Evolutionary conservation across 306 rosid species (phyloP).

Genomic region (Gleditsia sinensis): DNA sequence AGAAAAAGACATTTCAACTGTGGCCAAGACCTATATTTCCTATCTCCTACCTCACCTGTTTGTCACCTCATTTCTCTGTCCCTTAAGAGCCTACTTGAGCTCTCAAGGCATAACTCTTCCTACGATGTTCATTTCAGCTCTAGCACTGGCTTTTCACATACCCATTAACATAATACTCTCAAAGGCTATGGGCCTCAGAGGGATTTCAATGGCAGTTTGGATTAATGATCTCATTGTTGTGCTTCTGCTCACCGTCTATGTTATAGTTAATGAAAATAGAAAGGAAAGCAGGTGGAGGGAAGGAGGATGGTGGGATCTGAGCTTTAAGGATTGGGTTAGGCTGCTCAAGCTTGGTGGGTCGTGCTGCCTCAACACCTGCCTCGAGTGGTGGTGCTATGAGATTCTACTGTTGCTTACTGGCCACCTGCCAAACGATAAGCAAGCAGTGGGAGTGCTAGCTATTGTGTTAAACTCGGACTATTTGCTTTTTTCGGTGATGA

Average conservation of each 20-base stretch:
- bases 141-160: slow-evolving; percentile 66
- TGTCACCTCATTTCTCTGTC: slow-evolving; percentile 66
- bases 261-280: slow-evolving; percentile 36
- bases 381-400: slow-evolving; percentile 99
- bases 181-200: slow-evolving; percentile 65
- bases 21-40: slow-evolving; percentile 53
- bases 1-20: slow-evolving; percentile 52
- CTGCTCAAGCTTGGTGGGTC: slow-evolving; percentile 70
- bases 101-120: slow-evolving; percentile 73
- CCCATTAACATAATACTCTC: slow-evolving; percentile 68
- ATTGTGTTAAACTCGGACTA: slow-evolving; percentile 74
- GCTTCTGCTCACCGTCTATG: slow-evolving; percentile 57
- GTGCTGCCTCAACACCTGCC: slow-evolving; percentile 83
- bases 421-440: slow-evolving; percentile 54
- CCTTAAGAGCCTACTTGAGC: slow-evolving; percentile 75
- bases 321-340: slow-evolving; percentile 60
- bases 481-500: slow-evolving; percentile 59
- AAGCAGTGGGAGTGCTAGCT: slow-evolving; percentile 54
- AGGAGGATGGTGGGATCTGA: slow-evolving; percentile 79
- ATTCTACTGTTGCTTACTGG: slow-evolving; percentile 77
- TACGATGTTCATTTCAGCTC: slow-evolving; percentile 63
- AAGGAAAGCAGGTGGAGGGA: slow-evolving; percentile 46
- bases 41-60: slow-evolving; percentile 76
- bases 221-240: slow-evolving; percentile 63
- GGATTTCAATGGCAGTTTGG: slow-evolving; percentile 85